Evolutionary conservation across 768 basidiomycete genomes (phyloP), one percentile per base, ranked within the genome.

Genomic region (Galerina sulciceps): DNA sequence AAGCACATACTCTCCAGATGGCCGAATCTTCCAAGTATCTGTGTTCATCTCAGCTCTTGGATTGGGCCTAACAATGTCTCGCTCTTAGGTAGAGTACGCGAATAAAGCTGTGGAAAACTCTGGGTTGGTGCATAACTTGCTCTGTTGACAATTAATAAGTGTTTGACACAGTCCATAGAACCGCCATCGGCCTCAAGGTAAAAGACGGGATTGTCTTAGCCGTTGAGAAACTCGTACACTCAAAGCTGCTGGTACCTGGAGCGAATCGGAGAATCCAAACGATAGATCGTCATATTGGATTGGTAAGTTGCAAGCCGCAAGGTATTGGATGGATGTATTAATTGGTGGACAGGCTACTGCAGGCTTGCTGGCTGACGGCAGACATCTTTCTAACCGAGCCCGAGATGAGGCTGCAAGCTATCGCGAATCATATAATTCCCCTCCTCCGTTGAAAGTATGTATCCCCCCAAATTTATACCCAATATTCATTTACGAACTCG

Each of bases 91-190:
- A 73, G 96, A 99, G 78, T 99, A 99, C 69, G 97, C 97, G 54
- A 90, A 88, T 78, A 99, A 99, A 76, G 96, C 97, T 11, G 97
- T 99, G 61, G 97, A 99, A 78, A 96, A 97, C 77, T 94, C 96
- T 40, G 97, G 97, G n/a, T n/a, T n/a, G n/a, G 92, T 95, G 73
- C 60, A 83, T 51, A 46, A 41, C 44, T 49, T 22, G 36, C 37
- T 26, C 54, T 34, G 53, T 38, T 60, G 41, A 37, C 46, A 34
- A 34, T 49, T 42, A 6, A n/a, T 31, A 40, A 18, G n/a, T 54
- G 37, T 43, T 58, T 64, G 52, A 62, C 15, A 31, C 17, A 50
- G 6, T n/a, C 9, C 35, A 47, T 18, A 98, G 96, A 44, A 98
- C 97, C 57, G 94, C 90, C n/a, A 96, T 99, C 65, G 97, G 96